Conservation (phyloP, 1,284 basidiomycete genomes). For the Cutaneotrichosporon dermatis region DNA sequence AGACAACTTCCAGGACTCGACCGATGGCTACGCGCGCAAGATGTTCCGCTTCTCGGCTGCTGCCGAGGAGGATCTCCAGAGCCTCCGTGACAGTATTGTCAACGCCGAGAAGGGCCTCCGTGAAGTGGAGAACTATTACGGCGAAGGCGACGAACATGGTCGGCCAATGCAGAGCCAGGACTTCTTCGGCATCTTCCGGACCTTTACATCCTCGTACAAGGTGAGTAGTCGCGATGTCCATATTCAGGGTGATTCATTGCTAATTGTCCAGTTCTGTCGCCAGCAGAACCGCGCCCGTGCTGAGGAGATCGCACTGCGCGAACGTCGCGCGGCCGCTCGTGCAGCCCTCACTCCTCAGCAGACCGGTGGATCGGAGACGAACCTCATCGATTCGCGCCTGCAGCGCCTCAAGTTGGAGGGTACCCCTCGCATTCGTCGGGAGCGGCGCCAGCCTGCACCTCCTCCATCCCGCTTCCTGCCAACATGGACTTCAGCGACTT, state of each 20-base stretch:
- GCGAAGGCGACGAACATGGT: constrained; percentile 73
- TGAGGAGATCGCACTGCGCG: constrained; percentile 49
- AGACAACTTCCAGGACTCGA: constrained; percentile 66
- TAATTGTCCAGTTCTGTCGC: constrained; percentile 68
- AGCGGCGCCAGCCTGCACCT: constrained; percentile 43
- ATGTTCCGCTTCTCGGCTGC: constrained; percentile 83
- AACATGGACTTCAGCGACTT: constrained; percentile 47
- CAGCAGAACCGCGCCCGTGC: constrained; percentile 59
- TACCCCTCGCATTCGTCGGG: constrained; percentile 54
- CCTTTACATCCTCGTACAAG: constrained; percentile 85
- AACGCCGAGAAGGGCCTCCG: constrained; percentile 72
- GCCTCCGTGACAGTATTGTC: constrained; percentile 77
- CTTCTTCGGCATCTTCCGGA: constrained; percentile 93
- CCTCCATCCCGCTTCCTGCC: constrained; percentile 47
- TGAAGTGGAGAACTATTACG: constrained; percentile 81
- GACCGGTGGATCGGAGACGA: constrained; percentile 50
- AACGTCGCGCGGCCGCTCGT: constrained; percentile 36
- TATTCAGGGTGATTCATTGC: neutral
- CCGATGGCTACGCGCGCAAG: constrained; percentile 74
- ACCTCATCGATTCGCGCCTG: constrained; percentile 66
- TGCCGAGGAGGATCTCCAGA: constrained; percentile 68
- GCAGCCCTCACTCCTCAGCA: constrained; percentile 45
- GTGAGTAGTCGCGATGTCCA: constrained; percentile 49
- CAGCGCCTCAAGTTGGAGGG: constrained; percentile 66
- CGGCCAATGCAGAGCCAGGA: constrained; percentile 53